Evolutionary conservation across 2,329 filamentous ascomycete species (phyloP).

Genomic region (Colletotrichum eremochloae): DNA sequence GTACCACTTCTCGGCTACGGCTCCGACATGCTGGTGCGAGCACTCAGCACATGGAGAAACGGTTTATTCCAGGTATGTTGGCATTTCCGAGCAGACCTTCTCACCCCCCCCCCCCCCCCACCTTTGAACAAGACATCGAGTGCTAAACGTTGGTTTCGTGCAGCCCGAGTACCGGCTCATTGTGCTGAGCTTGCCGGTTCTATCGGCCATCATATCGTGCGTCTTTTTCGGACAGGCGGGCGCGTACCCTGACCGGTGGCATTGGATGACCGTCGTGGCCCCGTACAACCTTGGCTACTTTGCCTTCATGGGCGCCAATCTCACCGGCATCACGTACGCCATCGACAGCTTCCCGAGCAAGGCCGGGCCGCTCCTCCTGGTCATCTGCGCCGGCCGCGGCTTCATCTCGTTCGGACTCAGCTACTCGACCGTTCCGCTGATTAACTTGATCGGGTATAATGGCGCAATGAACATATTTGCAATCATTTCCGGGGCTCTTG

Average conservation of each 20-base stretch:
- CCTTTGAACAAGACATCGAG: constrained; percentile 50
- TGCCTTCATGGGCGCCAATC: constrained; percentile 47
- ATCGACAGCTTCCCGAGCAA: constrained; percentile 48
- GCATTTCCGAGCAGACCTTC: too few species aligned
- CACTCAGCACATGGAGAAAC: constrained; percentile 10
- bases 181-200: constrained; percentile 52
- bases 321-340: constrained; percentile 48
- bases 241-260: constrained; percentile 47
- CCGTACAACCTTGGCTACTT: constrained; percentile 44
- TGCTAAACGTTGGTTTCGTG: constrained; percentile 31
- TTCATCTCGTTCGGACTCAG: constrained; percentile 47
- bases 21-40: constrained; percentile 40
- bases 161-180: constrained; percentile 56
- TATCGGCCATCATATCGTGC: constrained; percentile 52
- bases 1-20: constrained; percentile 44
- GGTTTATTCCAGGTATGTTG: constrained; percentile 9
- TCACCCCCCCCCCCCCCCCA: too few species aligned
- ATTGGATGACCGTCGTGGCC: constrained; percentile 43
- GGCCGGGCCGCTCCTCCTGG: constrained; percentile 46
- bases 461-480: constrained; percentile 45
- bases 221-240: constrained; percentile 56
- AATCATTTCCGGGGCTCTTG: constrained; percentile 42
- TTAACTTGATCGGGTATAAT: constrained; percentile 42
- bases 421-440: constrained; percentile 45
- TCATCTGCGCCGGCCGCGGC: constrained; percentile 46